A percentile compares a stretch with the other conserved stretches of the same genome.
Conservation (phyloP, 768 basidiomycete species). For the Tricholomella constricta region DNA sequence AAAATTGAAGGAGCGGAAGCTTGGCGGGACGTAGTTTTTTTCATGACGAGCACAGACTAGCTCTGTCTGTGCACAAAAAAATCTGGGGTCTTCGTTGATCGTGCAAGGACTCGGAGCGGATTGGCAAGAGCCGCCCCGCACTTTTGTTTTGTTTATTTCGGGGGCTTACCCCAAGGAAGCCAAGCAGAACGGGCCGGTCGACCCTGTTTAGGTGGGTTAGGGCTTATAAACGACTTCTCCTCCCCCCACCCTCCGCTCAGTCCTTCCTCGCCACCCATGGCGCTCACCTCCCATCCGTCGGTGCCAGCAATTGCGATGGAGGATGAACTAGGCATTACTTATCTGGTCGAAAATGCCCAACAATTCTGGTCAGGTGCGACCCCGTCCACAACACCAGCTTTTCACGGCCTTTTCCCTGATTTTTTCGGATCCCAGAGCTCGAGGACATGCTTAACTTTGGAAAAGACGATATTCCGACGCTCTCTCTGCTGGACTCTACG, state of each 20-base stretch:
- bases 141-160: too few relatives aligned
- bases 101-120: too few relatives aligned
- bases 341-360: conserved; percentile 79
- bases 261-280: conserved; percentile 18
- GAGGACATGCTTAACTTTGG: conserved; percentile 79
- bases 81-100: too few relatives aligned
- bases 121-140: too few relatives aligned
- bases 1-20: too few relatives aligned
- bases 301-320: conserved; percentile 46
- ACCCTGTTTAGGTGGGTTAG: conserved; percentile 11
- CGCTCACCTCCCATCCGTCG: conserved; percentile 24
- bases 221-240: conserved; percentile 1
- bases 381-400: background rate
- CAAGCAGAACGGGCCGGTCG: too few relatives aligned
- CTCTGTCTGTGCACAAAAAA: too few relatives aligned
- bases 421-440: conserved; percentile 58
- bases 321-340: conserved; percentile 78
- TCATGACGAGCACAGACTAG: too few relatives aligned
- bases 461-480: conserved; percentile 58
- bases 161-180: too few relatives aligned
- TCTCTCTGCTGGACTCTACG: conserved; percentile 77
- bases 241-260: background rate
- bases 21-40: too few relatives aligned
- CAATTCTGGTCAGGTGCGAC: conserved; percentile 89
- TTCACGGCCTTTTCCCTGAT: background rate